Evolutionary conservation across 148 eudicot species (phyloP).

Genomic region (Chenopodium formosanum): DNA sequence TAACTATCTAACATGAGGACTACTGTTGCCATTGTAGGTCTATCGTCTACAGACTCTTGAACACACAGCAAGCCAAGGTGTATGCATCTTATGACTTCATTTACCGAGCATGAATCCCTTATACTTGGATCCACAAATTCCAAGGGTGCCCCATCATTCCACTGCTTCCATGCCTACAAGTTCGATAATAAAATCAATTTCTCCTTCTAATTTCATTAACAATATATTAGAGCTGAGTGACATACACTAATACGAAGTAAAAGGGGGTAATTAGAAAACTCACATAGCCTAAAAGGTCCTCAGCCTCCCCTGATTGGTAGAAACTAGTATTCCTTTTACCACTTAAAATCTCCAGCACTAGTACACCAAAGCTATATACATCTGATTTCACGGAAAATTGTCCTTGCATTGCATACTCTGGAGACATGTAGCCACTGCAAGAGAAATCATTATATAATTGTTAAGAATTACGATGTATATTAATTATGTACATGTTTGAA

Average conservation of each 20-base stretch:
- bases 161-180: constrained; percentile 25
- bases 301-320: neutral
- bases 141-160: constrained; percentile 28
- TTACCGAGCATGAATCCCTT: constrained; percentile 17
- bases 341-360: constrained; percentile 31
- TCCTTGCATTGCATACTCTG: constrained; percentile 30
- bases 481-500: too few species aligned
- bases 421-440: constrained; percentile 35
- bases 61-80: constrained; percentile 50
- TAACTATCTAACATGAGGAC: constrained; percentile 35
- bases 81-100: constrained; percentile 42
- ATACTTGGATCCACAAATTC: constrained; percentile 33
- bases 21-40: constrained; percentile 48
- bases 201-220: too few species aligned
- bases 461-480: too few species aligned
- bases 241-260: neutral
- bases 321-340: constrained; percentile 28
- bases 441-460: neutral
- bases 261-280: neutral
- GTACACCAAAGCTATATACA: constrained; percentile 34
- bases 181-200: neutral
- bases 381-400: constrained; percentile 31
- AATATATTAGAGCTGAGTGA: too few species aligned
- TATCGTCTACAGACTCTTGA: constrained; percentile 36
- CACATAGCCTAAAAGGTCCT: constrained; percentile 16